phyloP scores from a whole-genome alignment of 768 basidiomycete genomes.

The Panellus pusillus region DNA sequence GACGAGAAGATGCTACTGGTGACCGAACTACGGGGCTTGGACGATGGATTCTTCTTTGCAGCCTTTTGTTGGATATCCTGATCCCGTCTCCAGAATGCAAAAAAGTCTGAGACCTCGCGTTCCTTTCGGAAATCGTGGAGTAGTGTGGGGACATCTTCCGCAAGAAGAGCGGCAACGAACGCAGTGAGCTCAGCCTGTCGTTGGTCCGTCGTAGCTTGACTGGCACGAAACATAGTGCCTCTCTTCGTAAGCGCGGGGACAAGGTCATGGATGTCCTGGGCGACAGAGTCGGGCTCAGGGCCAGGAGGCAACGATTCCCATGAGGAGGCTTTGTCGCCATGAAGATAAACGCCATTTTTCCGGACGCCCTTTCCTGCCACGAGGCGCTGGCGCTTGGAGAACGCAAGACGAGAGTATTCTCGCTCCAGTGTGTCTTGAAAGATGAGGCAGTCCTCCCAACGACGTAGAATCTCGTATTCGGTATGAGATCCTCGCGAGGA shows the following conservation, averaged over 20 bases:
- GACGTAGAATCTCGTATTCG: constrained; percentile 75
- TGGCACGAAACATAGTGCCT: constrained; percentile 70
- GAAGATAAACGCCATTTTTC: constrained; percentile 67
- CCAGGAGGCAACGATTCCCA: constrained; percentile 86
- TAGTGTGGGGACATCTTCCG: constrained; percentile 61
- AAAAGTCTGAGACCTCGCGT: constrained; percentile 68
- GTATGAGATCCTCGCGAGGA: constrained; percentile 36
- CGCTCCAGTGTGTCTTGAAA: constrained; percentile 70
- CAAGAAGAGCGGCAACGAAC: constrained; percentile 60
- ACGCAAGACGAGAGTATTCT: constrained; percentile 63
- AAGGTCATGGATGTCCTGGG: constrained; percentile 64
- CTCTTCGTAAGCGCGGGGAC: constrained; percentile 72
- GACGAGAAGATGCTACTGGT: constrained; percentile 57
- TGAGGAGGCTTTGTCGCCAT: constrained; percentile 68
- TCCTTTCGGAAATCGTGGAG: constrained; percentile 64
- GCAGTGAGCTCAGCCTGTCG: constrained; percentile 59
- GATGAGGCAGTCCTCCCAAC: constrained; percentile 82
- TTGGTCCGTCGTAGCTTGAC: constrained; percentile 62
- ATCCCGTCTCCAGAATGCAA: constrained; percentile 76
- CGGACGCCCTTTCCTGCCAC: constrained; percentile 74
- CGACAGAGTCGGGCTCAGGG: constrained; percentile 73
- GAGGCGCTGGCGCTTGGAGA: constrained; percentile 67
- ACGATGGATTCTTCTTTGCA: constrained; percentile 13
- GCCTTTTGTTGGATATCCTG: constrained; percentile 48
- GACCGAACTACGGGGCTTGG: constrained; percentile 41